Conservation (phyloP, 768 basidiomycete genomes). For the Tricholoma flavovirens region DNA sequence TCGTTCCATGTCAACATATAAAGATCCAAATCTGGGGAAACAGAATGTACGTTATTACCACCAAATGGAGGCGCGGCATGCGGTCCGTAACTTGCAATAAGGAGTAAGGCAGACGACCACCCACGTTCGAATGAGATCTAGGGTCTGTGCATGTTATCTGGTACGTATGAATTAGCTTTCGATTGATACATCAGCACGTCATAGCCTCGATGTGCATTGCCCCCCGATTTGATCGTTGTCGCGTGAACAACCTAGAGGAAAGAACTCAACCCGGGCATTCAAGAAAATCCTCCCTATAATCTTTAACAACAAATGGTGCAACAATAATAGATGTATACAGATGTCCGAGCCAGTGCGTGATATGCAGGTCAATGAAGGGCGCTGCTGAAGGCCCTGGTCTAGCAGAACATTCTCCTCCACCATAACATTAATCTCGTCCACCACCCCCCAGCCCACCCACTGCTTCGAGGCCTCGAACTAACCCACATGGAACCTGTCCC, state of each 20-base stretch:
- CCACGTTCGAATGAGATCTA: neutral
- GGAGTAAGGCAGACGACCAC: neutral
- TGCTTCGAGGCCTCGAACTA: constrained; percentile 50
- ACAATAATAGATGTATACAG: constrained; percentile 16
- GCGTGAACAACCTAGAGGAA: neutral
- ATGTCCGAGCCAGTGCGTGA: constrained; percentile 8
- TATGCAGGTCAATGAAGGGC: neutral
- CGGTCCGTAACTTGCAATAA: neutral
- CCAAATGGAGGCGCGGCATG: neutral
- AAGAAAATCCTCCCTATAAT: constrained; percentile 4
- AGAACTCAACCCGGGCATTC: neutral
- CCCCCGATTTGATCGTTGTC: neutral
- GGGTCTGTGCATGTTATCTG: neutral
- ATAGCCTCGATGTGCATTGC: too few relatives aligned
- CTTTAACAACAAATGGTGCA: constrained; percentile 12
- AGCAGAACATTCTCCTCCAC: constrained; percentile 79
- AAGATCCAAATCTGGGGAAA: neutral
- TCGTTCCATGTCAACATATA: too few relatives aligned
- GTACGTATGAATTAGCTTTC: neutral
- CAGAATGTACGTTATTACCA: neutral
- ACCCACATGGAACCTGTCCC: constrained; percentile 88
- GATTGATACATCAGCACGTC: neutral
- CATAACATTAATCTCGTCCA: constrained; percentile 76
- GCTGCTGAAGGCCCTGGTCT: constrained; percentile 17
- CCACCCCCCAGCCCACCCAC: constrained; percentile 71